Base-by-base conservation (phyloP, 208 protist species). In the Leishmania braziliensis region DNA sequence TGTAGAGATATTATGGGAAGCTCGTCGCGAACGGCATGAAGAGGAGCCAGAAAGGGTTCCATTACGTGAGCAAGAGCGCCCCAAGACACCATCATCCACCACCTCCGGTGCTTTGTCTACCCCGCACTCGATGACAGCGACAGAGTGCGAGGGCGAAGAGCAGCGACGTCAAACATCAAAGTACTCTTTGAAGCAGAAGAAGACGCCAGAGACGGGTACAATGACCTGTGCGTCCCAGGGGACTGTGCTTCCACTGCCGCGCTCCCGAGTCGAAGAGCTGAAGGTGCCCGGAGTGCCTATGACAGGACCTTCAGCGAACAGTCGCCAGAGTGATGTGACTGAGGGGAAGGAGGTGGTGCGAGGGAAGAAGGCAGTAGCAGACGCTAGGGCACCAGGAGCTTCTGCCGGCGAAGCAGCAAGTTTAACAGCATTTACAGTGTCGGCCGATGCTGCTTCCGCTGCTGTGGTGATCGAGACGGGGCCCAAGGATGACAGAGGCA, bases 201-300 rank as follows among this genome's bases (percentile, higher is more conserved):
- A 62, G 48, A 12, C 51, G 16, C 3, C 48, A 46, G 72, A 50
- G 6, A 51, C 10, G 36, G 36, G 5, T 6, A 18, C 74, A 26
- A 23, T 33, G 39, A 46, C 53, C 3, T n/a, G 20, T 39, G 12
- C 48, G 33, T 36, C 23, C 39, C 48, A 36, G 29, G 29, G 39
- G 50, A 20, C 81, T 33, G 62, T 26, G 12, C 43, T 79, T 43
- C 73, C 77, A 33, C 16, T 82, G 48, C 74, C 77, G 5, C 82
- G 78, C 9, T 86, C 82, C 29, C 78, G 73, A 29, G 66, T 66
- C 0, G 78, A 86, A 36, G 73, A 56, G 36, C 60, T 79, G 43
- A 72, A 78, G 63, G 81, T 48, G 56, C 23, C 10, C 0, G 39
- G 26, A 14, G 74, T 68, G 3, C 0, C 72, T 43, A 6, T 18